Evolutionary conservation across 305 asterid genomes (phyloP).

Genomic region (Fraxinus ornus): DNA sequence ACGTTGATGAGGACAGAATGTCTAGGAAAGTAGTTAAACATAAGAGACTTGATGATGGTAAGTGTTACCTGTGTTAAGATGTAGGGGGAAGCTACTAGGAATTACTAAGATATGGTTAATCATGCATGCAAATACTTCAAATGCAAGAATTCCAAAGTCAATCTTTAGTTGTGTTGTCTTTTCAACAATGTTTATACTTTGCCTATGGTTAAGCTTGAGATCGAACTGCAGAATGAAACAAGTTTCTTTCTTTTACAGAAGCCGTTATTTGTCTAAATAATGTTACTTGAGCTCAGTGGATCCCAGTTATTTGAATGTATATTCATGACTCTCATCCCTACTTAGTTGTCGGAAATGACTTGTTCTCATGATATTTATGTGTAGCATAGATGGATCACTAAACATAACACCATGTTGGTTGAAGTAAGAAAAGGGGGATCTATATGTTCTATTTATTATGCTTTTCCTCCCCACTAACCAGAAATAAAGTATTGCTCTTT

Average conservation of each 20-base stretch:
- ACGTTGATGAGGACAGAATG: conserved; percentile 39
- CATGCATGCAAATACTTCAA: background rate
- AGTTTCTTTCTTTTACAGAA: background rate
- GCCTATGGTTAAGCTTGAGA: background rate
- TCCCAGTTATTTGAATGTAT: background rate
- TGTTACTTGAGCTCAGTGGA: background rate
- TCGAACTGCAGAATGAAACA: background rate
- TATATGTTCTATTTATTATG: background rate
- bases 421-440: background rate
- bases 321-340: background rate
- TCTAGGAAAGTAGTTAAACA: conserved; percentile 63
- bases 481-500: conserved; percentile 7
- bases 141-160: background rate
- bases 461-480: conserved; percentile 1
- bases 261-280: background rate
- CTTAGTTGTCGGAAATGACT: background rate
- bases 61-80: conserved; percentile 26
- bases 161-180: background rate
- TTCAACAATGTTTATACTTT: background rate
- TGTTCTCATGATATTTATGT: background rate
- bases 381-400: background rate
- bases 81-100: conserved; percentile 8
- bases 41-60: conserved; percentile 59
- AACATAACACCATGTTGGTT: background rate
- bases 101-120: conserved; percentile 20